Percentiles rank a stretch among this genome's conserved stretches.
phyloP scores from a whole-genome alignment of 139 green algal genomes.

The Tetradesmus obliquus region DNA sequence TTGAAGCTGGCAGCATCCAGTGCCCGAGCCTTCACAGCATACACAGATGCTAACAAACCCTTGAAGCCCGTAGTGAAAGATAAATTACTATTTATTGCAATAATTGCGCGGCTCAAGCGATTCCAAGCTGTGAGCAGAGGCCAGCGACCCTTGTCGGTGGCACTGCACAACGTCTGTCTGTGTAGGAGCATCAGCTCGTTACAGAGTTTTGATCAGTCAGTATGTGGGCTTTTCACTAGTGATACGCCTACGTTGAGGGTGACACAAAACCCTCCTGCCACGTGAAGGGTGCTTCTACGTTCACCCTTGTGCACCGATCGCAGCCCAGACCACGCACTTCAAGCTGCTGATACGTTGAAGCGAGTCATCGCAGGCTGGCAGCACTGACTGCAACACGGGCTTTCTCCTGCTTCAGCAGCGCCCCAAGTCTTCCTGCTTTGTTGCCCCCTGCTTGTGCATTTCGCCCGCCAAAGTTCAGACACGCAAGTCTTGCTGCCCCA shows the following conservation, averaged over 20 bases:
- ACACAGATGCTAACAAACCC: no score
- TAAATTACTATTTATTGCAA: no score
- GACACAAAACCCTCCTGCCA: background rate
- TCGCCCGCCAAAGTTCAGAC: background rate
- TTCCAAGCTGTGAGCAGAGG: no score
- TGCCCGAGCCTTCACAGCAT: no score
- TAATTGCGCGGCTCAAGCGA: no score
- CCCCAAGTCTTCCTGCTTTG: background rate
- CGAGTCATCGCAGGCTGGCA: background rate
- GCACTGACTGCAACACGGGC: background rate
- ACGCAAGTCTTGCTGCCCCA: background rate
- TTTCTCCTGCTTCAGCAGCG: background rate
- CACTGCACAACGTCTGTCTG: no score
- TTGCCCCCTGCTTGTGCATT: background rate
- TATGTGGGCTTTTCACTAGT: no score
- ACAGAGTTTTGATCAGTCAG: no score
- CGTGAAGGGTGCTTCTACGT: background rate
- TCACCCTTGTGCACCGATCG: background rate
- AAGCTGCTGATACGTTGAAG: background rate
- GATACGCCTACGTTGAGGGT: background rate
- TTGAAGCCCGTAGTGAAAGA: no score
- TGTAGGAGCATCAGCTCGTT: no score
- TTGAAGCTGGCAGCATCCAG: no score
- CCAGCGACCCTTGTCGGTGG: no score
- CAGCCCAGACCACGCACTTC: background rate